Evolutionary conservation across 2,329 filamentous ascomycete genomes (phyloP), one percentile per base, ranked within the genome.

Genomic region (Ophiocordyceps polyrhachis-furcata): DNA sequence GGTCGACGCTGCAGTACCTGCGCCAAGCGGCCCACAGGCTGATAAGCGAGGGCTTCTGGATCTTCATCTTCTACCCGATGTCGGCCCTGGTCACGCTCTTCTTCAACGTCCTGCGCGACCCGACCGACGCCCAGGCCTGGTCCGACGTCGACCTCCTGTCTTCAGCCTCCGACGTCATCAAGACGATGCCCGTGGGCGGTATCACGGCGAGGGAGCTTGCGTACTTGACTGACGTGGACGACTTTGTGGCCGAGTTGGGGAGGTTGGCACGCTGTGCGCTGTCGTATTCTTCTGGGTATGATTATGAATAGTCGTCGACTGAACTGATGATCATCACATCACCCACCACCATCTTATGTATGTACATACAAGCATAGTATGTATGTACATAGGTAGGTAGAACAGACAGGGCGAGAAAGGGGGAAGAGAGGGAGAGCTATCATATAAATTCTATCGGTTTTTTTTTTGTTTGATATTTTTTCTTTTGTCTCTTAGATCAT

Each of bases 41-140:
- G 1, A 58, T 62, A 0, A 60, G 63, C 1, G 66, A 70, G 40
- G 62, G 66, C 12, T 74, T 74, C 49, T 73, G 69, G 70, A 56
- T 66, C n/a, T 54, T 74, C 4, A 59, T 73, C 2, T 76, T 73
- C 50, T 76, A 76, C 45, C 72, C 73, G 1, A 66, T 73, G 45
- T 67, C 69, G 0, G 72, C 73, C 1, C 58, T 73, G 14, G 58
- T 75, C 44, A 65, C 63, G 1, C 59, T 77, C 0, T 77, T 76
- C 51, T 72, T 68, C 57, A 72, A 69, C 47, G 64, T 76, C 28
- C 56, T 77, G 0, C 57, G 63, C 20, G 60, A 69, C 28, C 73
- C 73, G 0, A 56, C 64, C 0, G 57, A 68, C 23, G 56, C 62
- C 0, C 56, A 64, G 23, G 63, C 69, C 0, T 51, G 58, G 2